These are phyloP conservation scores for Trichoderma lentiforme DNA, from an alignment of 2,329 filamentous ascomycete genomes.

Conservation along the genomic window DNA sequence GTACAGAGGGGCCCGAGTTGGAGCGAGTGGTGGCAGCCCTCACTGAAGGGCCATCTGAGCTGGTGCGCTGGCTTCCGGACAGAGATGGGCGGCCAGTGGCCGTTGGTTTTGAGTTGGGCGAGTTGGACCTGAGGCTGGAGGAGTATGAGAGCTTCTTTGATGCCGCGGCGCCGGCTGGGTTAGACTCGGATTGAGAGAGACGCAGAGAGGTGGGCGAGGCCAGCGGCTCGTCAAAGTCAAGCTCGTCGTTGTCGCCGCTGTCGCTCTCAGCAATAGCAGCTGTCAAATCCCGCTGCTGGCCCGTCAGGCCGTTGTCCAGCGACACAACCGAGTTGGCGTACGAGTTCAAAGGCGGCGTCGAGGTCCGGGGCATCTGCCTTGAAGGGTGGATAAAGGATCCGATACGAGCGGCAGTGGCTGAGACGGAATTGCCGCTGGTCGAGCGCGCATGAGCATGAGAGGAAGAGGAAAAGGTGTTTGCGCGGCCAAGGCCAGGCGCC, in stretches of 20 bases:
- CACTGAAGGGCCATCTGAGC: constrained; percentile 33
- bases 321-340: constrained; percentile 56
- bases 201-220: constrained; percentile 22
- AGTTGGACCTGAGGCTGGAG: constrained; percentile 1
- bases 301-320: constrained; percentile 40
- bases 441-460: constrained; percentile 58
- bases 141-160: constrained; percentile 17
- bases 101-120: neutral
- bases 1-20: constrained; percentile 26
- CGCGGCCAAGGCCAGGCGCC: neutral
- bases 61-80: constrained; percentile 34
- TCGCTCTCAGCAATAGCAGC: constrained; percentile 36
- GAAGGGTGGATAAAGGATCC: constrained; percentile 61
- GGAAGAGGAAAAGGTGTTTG: constrained; percentile 35
- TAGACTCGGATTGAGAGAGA: constrained; percentile 20
- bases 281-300: constrained; percentile 46
- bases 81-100: constrained; percentile 28
- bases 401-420: constrained; percentile 51
- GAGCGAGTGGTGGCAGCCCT: constrained; percentile 29
- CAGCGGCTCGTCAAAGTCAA: constrained; percentile 21
- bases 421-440: constrained; percentile 54
- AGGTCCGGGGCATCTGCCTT: constrained; percentile 60
- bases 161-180: constrained; percentile 7
- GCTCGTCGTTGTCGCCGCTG: constrained; percentile 40
- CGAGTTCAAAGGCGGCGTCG: constrained; percentile 56